Evolutionary conservation across 1,139 yeast genomes (phyloP).

Genomic region (Yarrowia galli): DNA sequence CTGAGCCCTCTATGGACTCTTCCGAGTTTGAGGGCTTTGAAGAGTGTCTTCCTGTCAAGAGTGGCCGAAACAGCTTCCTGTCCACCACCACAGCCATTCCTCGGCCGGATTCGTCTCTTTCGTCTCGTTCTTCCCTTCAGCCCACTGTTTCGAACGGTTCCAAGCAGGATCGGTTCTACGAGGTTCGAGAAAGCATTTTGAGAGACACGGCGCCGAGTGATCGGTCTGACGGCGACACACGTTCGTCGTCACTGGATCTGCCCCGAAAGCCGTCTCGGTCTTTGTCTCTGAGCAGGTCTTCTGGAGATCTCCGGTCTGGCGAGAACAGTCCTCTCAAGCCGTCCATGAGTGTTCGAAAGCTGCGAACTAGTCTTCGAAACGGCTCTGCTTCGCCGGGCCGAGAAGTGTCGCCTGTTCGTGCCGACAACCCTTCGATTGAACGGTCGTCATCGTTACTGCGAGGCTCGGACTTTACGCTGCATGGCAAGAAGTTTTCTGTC

Average conservation of each 20-base stretch:
- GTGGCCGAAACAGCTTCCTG: conserved; percentile 28
- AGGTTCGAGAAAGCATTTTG: conserved; percentile 37
- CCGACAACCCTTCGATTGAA: conserved; percentile 43
- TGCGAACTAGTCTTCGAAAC: conserved; percentile 17
- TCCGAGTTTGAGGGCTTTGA: conserved; percentile 29
- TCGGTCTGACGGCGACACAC: neutral
- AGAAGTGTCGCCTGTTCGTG: conserved; percentile 39
- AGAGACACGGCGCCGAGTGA: conserved; percentile 3
- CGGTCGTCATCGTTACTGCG: conserved; percentile 42
- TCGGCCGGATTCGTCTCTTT: conserved; percentile 23
- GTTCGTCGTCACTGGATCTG: conserved; percentile 32
- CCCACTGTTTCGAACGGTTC: conserved; percentile 31
- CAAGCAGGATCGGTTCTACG: conserved; percentile 30
- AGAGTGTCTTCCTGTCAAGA: conserved; percentile 26
- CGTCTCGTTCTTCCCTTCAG: conserved; percentile 23
- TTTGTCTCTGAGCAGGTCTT: conserved; percentile 14
- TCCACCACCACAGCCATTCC: conserved; percentile 17
- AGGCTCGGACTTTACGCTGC: conserved; percentile 48
- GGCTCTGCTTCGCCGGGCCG: conserved; percentile 42
- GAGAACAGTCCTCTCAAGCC: conserved; percentile 18
- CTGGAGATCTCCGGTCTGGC: conserved; percentile 4
- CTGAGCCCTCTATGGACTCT: neutral
- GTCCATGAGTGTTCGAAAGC: conserved; percentile 33
- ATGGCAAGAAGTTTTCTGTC: conserved; percentile 49
- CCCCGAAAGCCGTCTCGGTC: conserved; percentile 16